These are phyloP conservation scores for Elongisporangium anandrum DNA, from an alignment of 352 stramenopile species.

Conservation along the genomic window DNA sequence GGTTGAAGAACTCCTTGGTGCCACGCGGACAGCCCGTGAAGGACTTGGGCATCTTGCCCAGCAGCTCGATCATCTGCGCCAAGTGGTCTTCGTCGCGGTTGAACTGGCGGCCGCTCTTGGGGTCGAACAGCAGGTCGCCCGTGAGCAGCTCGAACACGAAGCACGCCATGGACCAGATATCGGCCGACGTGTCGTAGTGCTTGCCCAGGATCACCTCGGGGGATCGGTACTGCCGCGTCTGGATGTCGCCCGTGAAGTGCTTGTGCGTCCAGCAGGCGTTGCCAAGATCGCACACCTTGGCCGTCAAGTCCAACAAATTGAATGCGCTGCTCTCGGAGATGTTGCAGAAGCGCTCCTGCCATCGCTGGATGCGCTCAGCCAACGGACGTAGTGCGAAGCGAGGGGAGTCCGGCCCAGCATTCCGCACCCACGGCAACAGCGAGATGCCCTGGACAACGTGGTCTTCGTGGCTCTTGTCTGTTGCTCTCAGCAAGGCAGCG, in stretches of 20 bases:
- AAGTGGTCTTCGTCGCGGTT: conserved; percentile 96
- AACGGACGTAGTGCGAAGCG: conserved; percentile 17
- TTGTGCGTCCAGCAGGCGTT: conserved; percentile 99
- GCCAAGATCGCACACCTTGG: conserved; percentile 97
- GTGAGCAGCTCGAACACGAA: conserved; percentile 99
- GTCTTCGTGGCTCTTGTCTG: conserved; percentile 5
- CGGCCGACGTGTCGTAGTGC: conserved; percentile 97
- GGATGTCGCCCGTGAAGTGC: conserved; percentile 99
- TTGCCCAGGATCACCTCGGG: conserved; percentile 97
- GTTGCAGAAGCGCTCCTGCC: conserved; percentile 31
- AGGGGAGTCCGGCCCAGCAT: conserved; percentile 1
- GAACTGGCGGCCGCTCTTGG: conserved; percentile 86
- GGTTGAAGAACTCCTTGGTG: conserved; percentile 96
- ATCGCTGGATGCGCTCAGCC: conserved; percentile 27
- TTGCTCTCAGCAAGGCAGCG: not conserved
- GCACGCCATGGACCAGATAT: conserved; percentile 99
- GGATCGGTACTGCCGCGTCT: conserved; percentile 99
- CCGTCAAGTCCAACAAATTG: conserved; percentile 55
- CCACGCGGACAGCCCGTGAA: conserved; percentile 70
- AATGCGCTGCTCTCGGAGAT: conserved; percentile 39
- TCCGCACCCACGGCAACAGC: conserved; percentile 16
- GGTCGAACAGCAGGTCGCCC: conserved; percentile 99
- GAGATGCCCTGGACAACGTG: conserved; percentile 46
- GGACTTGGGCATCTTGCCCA: conserved; percentile 96
- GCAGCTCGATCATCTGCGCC: conserved; percentile 98